Percentiles rank a stretch among this genome's conserved stretches.
These are phyloP conservation scores for Cryptococcus sp. DNA, from an alignment of 1,284 basidiomycete genomes.

Conservation along the genomic window DNA sequence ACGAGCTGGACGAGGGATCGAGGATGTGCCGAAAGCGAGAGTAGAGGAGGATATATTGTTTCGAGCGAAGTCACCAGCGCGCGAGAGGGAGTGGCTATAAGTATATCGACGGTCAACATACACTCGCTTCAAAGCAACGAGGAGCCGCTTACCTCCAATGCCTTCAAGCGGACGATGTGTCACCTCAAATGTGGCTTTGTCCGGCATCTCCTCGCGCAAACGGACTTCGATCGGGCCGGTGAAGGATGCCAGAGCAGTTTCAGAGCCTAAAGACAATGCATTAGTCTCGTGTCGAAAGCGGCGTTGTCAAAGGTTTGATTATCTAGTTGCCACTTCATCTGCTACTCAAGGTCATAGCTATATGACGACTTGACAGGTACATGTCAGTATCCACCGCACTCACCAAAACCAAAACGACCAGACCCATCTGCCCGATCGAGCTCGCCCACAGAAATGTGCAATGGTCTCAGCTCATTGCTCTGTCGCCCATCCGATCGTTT, in stretches of 20 bases:
- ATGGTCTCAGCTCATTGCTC: slow-evolving; percentile 24
- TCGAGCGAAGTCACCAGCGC: slow-evolving; percentile 46
- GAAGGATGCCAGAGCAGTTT: slow-evolving; percentile 53
- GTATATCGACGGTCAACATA: neutral
- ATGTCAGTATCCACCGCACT: slow-evolving; percentile 9
- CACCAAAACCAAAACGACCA: slow-evolving; percentile 49
- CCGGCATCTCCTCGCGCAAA: slow-evolving; percentile 57
- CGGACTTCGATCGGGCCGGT: slow-evolving; percentile 59
- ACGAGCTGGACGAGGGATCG: slow-evolving; percentile 65
- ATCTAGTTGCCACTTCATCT: too few relatives aligned
- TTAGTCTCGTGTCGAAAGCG: neutral
- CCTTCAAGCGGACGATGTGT: slow-evolving; percentile 56
- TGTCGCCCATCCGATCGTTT: slow-evolving; percentile 31
- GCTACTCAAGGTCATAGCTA: too few relatives aligned
- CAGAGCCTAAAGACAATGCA: slow-evolving; percentile 42
- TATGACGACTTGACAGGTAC: too few relatives aligned
- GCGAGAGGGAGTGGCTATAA: slow-evolving; percentile 50
- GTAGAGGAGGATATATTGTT: slow-evolving; percentile 49
- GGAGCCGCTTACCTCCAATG: slow-evolving; percentile 45
- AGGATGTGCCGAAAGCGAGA: slow-evolving; percentile 56
- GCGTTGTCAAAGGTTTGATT: too few relatives aligned
- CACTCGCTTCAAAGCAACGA: neutral
- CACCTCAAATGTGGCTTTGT: slow-evolving; percentile 58
- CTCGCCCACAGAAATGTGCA: slow-evolving; percentile 30
- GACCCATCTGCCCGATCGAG: slow-evolving; percentile 52